A percentile compares a stretch with the other conserved stretches of the same genome.
Evolutionary conservation across 106 monocot genomes (phyloP).

Genomic region (Apostasia ramifera): DNA sequence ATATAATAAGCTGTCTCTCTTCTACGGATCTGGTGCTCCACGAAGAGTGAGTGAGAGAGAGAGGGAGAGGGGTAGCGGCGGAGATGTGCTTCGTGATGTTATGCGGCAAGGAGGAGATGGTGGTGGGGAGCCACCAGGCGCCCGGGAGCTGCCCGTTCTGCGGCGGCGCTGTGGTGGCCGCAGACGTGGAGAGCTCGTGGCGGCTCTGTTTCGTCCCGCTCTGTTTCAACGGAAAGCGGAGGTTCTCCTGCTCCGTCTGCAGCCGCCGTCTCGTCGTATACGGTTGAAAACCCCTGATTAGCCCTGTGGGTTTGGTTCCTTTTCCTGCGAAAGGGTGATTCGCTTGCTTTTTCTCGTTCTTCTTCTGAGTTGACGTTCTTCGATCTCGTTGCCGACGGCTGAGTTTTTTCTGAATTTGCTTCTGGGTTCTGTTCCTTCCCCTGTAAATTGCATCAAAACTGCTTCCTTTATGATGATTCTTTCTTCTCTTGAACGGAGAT

Average conservation of each 20-base stretch:
- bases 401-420: no score
- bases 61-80: conserved; percentile 1
- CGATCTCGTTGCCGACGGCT: no score
- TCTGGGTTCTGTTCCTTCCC: no score
- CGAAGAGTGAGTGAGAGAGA: not conserved
- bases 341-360: no score
- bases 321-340: no score
- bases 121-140: conserved; percentile 42
- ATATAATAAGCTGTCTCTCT: no score
- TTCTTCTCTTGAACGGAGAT: no score
- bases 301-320: no score
- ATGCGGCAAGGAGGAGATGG: conserved; percentile 48
- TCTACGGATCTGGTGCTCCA: no score
- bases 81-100: conserved; percentile 23
- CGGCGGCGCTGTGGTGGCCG: conserved; percentile 50
- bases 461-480: no score
- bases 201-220: conserved; percentile 52
- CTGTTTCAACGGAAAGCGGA: conserved; percentile 37
- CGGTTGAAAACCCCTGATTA: not conserved
- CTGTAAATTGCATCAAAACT: no score
- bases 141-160: conserved; percentile 81
- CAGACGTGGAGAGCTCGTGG: conserved; percentile 53
- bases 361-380: no score
- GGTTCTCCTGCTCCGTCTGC: conserved; percentile 53
- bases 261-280: conserved; percentile 39